Evolutionary conservation across 805 yeast genomes (phyloP).

Genomic region (Starmerella asiatica): DNA sequence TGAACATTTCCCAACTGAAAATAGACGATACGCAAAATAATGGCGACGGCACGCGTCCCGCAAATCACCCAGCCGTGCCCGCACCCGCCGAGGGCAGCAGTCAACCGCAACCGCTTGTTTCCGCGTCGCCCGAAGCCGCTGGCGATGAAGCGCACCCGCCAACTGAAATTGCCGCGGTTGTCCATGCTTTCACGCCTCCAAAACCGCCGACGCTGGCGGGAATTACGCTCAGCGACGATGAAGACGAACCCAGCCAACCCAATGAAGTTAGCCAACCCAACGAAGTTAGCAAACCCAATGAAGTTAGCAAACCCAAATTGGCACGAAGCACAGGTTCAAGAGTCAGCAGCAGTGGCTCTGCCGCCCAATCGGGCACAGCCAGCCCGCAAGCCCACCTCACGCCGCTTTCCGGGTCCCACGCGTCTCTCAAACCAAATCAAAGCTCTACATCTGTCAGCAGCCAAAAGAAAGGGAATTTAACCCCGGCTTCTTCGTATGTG

Average conservation of each 20-base stretch:
- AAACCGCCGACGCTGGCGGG: no score
- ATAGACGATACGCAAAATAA: neutral
- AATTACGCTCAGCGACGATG: no score
- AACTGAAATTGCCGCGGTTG: neutral
- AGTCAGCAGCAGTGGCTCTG: neutral
- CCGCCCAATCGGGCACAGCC: neutral
- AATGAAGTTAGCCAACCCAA: no score
- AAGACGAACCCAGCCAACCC: no score
- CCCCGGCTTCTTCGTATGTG: constrained; percentile 9
- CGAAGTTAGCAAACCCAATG: no score
- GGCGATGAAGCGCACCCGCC: neutral
- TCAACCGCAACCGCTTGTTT: neutral
- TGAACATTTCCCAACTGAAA: neutral
- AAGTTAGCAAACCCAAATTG: no score
- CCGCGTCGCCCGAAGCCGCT: neutral
- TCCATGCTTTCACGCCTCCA: no score
- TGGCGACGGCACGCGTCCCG: neutral
- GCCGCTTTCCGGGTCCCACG: no score
- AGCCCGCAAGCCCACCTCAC: no score
- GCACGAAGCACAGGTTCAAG: neutral
- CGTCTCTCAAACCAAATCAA: constrained; percentile 7
- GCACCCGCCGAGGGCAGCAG: neutral
- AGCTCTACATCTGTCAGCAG: constrained; percentile 15
- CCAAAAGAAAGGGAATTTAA: constrained; percentile 3
- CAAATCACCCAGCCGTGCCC: neutral